Evolutionary conservation across 371 early-diverging fungal genomes (phyloP).

Genomic region (Thermomucor indicae-seudaticae): DNA sequence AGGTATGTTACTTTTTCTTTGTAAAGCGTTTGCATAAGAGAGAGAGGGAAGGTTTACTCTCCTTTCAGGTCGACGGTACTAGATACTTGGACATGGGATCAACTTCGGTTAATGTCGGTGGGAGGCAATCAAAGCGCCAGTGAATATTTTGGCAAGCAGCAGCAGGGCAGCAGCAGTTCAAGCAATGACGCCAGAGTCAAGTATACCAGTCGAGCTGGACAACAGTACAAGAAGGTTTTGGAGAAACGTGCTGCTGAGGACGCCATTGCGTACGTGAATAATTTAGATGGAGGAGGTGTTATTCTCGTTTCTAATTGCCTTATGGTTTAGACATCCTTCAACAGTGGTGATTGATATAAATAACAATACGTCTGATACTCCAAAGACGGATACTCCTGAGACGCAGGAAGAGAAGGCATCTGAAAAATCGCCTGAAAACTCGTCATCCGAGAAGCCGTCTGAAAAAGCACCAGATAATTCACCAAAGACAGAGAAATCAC

Average conservation of each 20-base stretch:
- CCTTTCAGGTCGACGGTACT: conserved; percentile 72
- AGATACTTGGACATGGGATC: conserved; percentile 94
- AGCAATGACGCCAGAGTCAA: conserved; percentile 78
- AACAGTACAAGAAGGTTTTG: conserved; percentile 81
- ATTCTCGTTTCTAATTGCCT: not conserved
- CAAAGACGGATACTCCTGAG: conserved; percentile 6
- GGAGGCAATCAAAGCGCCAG: conserved; percentile 79
- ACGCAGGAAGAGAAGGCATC: conserved; percentile 1
- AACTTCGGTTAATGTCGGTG: conserved; percentile 91
- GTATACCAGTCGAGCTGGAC: conserved; percentile 77
- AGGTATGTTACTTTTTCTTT: conserved; percentile 63
- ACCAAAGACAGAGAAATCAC: conserved; percentile 10
- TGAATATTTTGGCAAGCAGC: conserved; percentile 71
- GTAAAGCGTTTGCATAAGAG: no score
- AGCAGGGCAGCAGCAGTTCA: conserved; percentile 32
- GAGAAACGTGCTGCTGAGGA: conserved; percentile 77
- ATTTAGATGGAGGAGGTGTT: no score
- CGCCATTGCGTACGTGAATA: conserved; percentile 49
- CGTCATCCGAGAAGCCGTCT: conserved; percentile 16
- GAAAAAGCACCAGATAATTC: conserved; percentile 22
- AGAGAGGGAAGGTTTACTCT: no score
- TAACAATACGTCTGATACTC: not conserved
- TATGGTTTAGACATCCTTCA: conserved; percentile 22
- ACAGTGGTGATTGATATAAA: conserved; percentile 35
- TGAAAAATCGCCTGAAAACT: conserved; percentile 3